phyloP scores from a whole-genome alignment of 2,329 filamentous ascomycete species.

The Nigrospora sphaerica region DNA sequence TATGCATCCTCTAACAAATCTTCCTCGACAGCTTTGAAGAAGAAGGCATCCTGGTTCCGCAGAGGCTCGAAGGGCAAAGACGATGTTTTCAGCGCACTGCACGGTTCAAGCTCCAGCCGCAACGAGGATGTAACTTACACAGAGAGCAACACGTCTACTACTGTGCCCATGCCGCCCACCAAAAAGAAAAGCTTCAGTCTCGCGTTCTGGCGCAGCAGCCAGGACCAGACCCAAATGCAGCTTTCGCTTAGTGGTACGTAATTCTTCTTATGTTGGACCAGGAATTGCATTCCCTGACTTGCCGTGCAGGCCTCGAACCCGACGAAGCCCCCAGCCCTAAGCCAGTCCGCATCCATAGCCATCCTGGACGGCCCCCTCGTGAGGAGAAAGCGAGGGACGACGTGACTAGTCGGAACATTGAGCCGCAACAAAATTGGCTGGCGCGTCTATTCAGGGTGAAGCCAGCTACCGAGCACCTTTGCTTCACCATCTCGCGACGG shows the following conservation, averaged over 20 bases:
- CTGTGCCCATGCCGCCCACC: constrained; percentile 6
- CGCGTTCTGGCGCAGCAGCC: constrained; percentile 46
- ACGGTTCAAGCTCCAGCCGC: constrained; percentile 6
- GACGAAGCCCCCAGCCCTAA: constrained; percentile 21
- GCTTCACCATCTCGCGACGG: constrained; percentile 65
- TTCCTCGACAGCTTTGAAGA: constrained; percentile 27
- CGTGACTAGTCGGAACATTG: constrained; percentile 41
- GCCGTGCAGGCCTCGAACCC: constrained; percentile 20
- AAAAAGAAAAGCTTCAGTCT: constrained; percentile 46
- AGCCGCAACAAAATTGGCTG: constrained; percentile 77
- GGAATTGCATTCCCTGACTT: constrained; percentile 7
- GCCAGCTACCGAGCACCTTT: constrained; percentile 68
- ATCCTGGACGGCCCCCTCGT: constrained; percentile 6
- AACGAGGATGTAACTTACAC: constrained; percentile 11
- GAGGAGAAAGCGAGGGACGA: constrained; percentile 15
- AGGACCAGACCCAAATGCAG: constrained; percentile 31
- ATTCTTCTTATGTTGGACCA: background rate
- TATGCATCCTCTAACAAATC: constrained; percentile 10
- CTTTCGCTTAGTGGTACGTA: constrained; percentile 35
- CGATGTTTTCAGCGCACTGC: constrained; percentile 8
- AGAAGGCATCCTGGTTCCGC: constrained; percentile 45
- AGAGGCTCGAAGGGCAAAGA: constrained; percentile 33
- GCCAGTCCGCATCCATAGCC: constrained; percentile 12
- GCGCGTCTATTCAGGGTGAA: constrained; percentile 85
- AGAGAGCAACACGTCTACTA: constrained; percentile 13